These are phyloP conservation scores for Lodderomyces metapsilosis DNA, from an alignment of 1,139 yeast genomes.

Conservation along the genomic window DNA sequence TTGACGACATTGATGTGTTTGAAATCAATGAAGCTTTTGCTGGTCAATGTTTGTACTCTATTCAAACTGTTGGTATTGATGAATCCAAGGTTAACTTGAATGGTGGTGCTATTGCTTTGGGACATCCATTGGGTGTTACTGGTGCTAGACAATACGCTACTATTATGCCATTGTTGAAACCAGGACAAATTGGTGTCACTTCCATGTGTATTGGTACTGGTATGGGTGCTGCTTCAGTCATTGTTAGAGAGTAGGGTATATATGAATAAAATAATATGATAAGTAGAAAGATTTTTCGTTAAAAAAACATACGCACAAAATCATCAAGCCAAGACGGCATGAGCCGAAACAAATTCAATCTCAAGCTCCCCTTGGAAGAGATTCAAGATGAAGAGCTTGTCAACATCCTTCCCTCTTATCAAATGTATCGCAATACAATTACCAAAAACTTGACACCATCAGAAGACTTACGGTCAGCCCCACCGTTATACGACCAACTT, in stretches of 20 bases:
- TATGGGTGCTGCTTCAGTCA: slow-evolving; percentile 16
- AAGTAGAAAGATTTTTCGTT: too few relatives aligned
- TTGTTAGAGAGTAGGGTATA: slow-evolving; percentile 15
- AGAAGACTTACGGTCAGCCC: slow-evolving; percentile 30
- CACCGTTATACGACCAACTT: too few relatives aligned
- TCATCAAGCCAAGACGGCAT: too few relatives aligned
- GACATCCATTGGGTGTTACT: slow-evolving; percentile 17
- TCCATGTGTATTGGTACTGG: slow-evolving; percentile 19
- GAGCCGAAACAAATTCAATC: slow-evolving; percentile 2
- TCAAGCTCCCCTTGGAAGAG: background rate
- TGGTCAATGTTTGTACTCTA: slow-evolving; percentile 16
- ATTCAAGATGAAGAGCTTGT: slow-evolving; percentile 19
- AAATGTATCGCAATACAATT: slow-evolving; percentile 40
- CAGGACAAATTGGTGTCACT: slow-evolving; percentile 17
- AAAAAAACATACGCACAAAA: too few relatives aligned
- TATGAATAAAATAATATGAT: too few relatives aligned
- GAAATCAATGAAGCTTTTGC: slow-evolving; percentile 18
- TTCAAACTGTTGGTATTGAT: slow-evolving; percentile 12
- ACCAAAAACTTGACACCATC: slow-evolving; percentile 37
- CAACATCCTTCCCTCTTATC: slow-evolving; percentile 44
- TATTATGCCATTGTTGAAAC: slow-evolving; percentile 15
- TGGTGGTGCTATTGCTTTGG: slow-evolving; percentile 18
- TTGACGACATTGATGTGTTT: slow-evolving; percentile 14
- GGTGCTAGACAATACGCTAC: slow-evolving; percentile 18
- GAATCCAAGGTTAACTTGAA: slow-evolving; percentile 14